Conservation (phyloP, 495 filamentous ascomycete species). For the Parachaetomium inaequale region DNA sequence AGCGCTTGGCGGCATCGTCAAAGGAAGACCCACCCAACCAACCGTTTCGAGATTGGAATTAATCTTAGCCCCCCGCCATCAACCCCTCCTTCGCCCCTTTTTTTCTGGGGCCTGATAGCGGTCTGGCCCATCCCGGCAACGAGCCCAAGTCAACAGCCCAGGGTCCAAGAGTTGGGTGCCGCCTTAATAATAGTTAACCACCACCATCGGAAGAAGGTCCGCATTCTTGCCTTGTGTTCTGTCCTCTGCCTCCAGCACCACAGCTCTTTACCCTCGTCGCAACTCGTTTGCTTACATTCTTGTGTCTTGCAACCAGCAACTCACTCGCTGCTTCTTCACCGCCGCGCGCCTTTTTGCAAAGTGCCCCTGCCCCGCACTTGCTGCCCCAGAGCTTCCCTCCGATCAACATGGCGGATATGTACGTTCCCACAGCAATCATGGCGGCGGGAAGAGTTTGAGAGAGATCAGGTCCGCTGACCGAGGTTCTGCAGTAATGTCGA, state of each 20-base stretch:
- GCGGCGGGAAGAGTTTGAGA: neutral
- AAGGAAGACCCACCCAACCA: constrained; percentile 11
- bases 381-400: neutral
- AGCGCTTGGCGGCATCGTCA: constrained; percentile 1
- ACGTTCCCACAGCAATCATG: constrained; percentile 14
- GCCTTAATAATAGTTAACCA: constrained; percentile 11
- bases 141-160: constrained; percentile 3
- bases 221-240: neutral
- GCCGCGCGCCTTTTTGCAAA: neutral
- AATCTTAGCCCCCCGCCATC: constrained; percentile 27
- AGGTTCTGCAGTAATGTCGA: constrained; percentile 69
- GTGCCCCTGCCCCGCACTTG: constrained; percentile 8
- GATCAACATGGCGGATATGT: constrained; percentile 38
- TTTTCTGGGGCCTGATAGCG: constrained; percentile 21
- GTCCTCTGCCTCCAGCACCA: neutral
- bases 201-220: constrained; percentile 2
- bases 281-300: neutral
- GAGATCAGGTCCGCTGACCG: neutral
- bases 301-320: neutral
- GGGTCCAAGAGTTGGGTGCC: constrained; percentile 9
- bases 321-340: neutral
- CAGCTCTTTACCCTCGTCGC: neutral
- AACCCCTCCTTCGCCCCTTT: constrained; percentile 10
- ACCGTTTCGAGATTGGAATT: constrained; percentile 15
- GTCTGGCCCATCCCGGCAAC: constrained; percentile 20